These are phyloP conservation scores for Aspergillus flavus DNA, from an alignment of 2,329 filamentous ascomycete species.

Conservation along the genomic window DNA sequence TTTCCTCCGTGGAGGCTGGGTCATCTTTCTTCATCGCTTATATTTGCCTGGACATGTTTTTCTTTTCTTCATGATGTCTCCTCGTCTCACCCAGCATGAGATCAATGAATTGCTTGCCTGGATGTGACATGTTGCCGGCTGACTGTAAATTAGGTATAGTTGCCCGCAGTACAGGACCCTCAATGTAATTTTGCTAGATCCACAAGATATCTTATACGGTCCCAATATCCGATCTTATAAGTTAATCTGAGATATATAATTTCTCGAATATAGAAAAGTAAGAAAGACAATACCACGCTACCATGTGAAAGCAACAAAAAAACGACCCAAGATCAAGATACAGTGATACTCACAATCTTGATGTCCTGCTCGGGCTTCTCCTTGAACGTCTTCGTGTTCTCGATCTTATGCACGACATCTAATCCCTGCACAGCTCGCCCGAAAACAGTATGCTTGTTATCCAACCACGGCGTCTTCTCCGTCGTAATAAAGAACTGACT, in stretches of 20 bases:
- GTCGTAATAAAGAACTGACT: slow-evolving; percentile 99
- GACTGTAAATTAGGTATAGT: slow-evolving; percentile 2
- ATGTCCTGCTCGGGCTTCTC: slow-evolving; percentile 98
- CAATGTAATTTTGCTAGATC: slow-evolving; percentile 1
- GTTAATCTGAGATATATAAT: neutral
- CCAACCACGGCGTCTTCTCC: slow-evolving; percentile 94
- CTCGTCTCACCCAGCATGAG: slow-evolving; percentile 4
- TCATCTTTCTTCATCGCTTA: slow-evolving; percentile 5
- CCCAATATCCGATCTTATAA: neutral
- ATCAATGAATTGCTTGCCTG: neutral
- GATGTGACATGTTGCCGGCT: neutral
- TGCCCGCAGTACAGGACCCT: neutral
- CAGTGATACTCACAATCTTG: slow-evolving; percentile 84
- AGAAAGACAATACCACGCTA: neutral
- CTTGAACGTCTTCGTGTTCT: slow-evolving; percentile 81
- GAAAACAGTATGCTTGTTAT: slow-evolving; percentile 95
- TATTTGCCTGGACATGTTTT: slow-evolving; percentile 4
- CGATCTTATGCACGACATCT: slow-evolving; percentile 94
- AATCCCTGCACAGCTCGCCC: slow-evolving; percentile 86
- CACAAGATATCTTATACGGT: neutral
- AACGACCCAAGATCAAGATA: slow-evolving; percentile 23
- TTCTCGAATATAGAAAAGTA: neutral
- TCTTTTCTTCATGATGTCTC: neutral
- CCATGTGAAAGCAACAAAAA: neutral
- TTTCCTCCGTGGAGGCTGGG: slow-evolving; percentile 3